Evolutionary conservation across 768 basidiomycete species (phyloP), one percentile per base, ranked within the genome.

Genomic region (Rhizopogon vulgaris): DNA sequence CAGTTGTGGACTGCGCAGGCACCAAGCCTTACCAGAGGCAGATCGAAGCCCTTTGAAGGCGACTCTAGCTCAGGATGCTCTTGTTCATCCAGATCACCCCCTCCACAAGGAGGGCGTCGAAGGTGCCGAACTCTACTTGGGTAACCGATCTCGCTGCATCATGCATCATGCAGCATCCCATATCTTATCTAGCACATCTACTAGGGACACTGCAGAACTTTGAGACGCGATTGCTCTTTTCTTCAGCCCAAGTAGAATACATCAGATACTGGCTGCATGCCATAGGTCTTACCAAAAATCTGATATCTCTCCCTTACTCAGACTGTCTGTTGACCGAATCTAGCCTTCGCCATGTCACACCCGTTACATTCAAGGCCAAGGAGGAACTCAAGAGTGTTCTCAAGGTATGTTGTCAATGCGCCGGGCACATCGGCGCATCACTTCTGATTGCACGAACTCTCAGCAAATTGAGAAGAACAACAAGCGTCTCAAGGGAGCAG

Each of bases 211-310:
- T 90, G 49, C 71, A 73, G 25, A 84, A 77, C 45, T 88, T 87
- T 55, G 85, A 91, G 67, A 76, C 82, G 6, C 81, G 90, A n/a
- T 75, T 93, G 25, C 70, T 92, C 46, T 90, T 89, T 63, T 87
- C 91, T 24, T 88, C 85, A 14, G 82, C 82, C 6, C 90, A 94
- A 69, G 78, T 92, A 56, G 90, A 94, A 64, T 94, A 91, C 66
- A 66, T 87, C 17, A 76, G 88, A 48, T 91, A 92, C 66, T 94
- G 86, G 85, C 75, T 93, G 48, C 80, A 88, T 61, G 80, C 83
- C 1, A 83, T 85, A 77, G 70, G 76, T 52, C 72, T 90, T 57
- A 89, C 87, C 0, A 72, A 78, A 51, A 64, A 74, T 15, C 73
- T 76, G 40, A 78, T 92, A 38, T 83, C 89, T 15, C 69, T 94